phyloP scores from a whole-genome alignment of 2,329 filamentous ascomycete genomes.

The Aphanoascus verrucosus region DNA sequence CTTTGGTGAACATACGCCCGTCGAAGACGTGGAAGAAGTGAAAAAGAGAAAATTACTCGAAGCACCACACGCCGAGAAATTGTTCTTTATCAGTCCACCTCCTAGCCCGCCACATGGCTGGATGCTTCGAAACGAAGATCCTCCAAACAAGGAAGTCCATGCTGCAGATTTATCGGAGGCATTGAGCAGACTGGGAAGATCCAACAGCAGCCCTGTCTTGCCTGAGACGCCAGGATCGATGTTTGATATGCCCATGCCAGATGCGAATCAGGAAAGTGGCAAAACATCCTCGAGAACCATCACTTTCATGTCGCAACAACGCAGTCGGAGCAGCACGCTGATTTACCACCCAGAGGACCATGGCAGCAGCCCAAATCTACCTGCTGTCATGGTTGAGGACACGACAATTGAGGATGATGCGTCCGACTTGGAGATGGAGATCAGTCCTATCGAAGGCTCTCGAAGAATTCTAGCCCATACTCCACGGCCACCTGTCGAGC shows the following conservation, averaged over 20 bases:
- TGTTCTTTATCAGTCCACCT: conserved; percentile 57
- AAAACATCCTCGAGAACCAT: conserved; percentile 25
- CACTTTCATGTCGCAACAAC: conserved; percentile 21
- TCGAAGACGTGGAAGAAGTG: conserved; percentile 24
- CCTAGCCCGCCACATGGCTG: conserved; percentile 55
- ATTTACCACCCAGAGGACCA: conserved; percentile 55
- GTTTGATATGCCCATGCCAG: conserved; percentile 11
- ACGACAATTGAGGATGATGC: conserved; percentile 39
- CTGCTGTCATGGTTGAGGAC: conserved; percentile 55
- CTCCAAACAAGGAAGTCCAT: conserved; percentile 56
- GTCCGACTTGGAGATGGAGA: conserved; percentile 35
- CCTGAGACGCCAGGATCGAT: conserved; percentile 14
- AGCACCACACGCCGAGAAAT: conserved; percentile 48
- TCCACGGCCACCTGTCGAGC: conserved; percentile 45
- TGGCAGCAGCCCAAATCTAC: conserved; percentile 48
- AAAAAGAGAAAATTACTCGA: conserved; percentile 40
- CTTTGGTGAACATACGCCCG: conserved; percentile 43
- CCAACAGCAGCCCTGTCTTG: conserved; percentile 27
- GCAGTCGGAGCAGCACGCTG: conserved; percentile 47
- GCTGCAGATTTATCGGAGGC: conserved; percentile 51
- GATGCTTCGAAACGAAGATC: conserved; percentile 52
- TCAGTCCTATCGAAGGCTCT: conserved; percentile 34
- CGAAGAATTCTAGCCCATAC: conserved; percentile 42
- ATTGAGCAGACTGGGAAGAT: conserved; percentile 42
- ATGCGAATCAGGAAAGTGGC: conserved; percentile 2